Base-by-base conservation (phyloP, 2,329 filamentous ascomycete species). In the Periglandula ipomoeae region DNA sequence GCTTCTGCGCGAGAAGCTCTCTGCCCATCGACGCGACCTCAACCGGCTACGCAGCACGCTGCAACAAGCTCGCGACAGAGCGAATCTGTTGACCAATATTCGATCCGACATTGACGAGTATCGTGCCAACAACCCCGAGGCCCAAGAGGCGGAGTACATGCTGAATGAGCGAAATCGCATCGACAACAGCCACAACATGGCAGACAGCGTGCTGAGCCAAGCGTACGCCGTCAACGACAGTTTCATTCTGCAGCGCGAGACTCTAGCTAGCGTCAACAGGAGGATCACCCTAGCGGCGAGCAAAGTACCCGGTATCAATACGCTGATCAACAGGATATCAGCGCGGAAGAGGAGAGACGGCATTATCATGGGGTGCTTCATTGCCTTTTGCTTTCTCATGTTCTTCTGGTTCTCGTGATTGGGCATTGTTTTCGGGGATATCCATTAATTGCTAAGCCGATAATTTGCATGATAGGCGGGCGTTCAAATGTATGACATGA, bases 211-310 rank as follows among this genome's bases (percentile, higher is more conserved):
- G 30, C 75, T 98, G 51, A 90, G 85, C 63, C 93, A 97, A 72
- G 93, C 93, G 7, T 98, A 98, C 69, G 90, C 91, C 10, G 89
- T 97, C 47, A 94, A 95, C 64, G 89, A 97, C 70, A 90, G 76
- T 65, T 97, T 98, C 65, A 76, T 79, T 13, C 61, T 89, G 49
- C 93, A 98, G 73, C 77, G 90, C 52, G 90, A 97, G 73, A 91
- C 85, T 23, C 69, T 98, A 53, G 79, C 84, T 40, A 94, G 80
- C 65, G 91, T 98, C 61, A 95, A 96, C 66, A 76, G 91, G 53
- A 78, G 91, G 54, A 97, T 98, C 65, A 89, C 88, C 4, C 75
- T 85, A 30, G 91, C 90, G 24, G 93, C 91, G 35, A 89, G 87
- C 61, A 86, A 95, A 63, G 85, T 98, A 15, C 93, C 93, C 0